These are phyloP conservation scores for Blastomyces emzantsi DNA, from an alignment of 2,329 filamentous ascomycete genomes.

Conservation along the genomic window DNA sequence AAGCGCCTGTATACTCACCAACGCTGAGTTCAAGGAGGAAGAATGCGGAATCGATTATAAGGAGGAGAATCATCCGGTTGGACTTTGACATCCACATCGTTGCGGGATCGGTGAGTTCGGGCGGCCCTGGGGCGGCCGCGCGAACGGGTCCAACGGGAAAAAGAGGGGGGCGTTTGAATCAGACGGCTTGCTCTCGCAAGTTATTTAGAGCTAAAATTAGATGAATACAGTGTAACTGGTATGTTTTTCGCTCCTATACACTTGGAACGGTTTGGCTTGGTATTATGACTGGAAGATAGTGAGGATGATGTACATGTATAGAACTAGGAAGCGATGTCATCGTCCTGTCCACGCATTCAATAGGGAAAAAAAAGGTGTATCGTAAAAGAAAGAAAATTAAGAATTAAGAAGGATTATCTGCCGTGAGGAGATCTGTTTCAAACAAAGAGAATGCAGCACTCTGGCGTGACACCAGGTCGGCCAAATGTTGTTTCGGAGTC, in stretches of 20 bases:
- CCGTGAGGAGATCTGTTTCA: too few species aligned
- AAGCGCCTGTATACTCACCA: slow-evolving; percentile 36
- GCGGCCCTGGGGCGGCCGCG: not conserved
- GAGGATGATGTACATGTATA: not conserved
- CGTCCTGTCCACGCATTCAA: not conserved
- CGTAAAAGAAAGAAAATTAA: too few species aligned
- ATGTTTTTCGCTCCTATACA: not conserved
- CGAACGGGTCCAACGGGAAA: not conserved
- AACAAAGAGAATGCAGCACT: too few species aligned
- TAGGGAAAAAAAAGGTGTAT: not conserved
- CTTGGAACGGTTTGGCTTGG: not conserved
- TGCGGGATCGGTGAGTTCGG: not conserved
- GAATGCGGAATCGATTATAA: slow-evolving; percentile 81
- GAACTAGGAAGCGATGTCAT: not conserved
- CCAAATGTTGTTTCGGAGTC: too few species aligned
- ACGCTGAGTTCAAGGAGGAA: slow-evolving; percentile 81
- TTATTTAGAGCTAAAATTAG: not conserved
- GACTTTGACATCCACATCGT: slow-evolving; percentile 84
- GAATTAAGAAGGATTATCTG: too few species aligned
- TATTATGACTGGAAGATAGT: not conserved
- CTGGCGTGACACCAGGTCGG: too few species aligned
- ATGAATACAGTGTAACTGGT: not conserved
- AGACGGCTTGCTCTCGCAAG: not conserved
- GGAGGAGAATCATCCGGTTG: slow-evolving; percentile 83
- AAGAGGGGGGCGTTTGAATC: not conserved